Base-by-base conservation (phyloP, 2,329 filamentous ascomycete genomes). In the Chaetomiaceae sp. region DNA sequence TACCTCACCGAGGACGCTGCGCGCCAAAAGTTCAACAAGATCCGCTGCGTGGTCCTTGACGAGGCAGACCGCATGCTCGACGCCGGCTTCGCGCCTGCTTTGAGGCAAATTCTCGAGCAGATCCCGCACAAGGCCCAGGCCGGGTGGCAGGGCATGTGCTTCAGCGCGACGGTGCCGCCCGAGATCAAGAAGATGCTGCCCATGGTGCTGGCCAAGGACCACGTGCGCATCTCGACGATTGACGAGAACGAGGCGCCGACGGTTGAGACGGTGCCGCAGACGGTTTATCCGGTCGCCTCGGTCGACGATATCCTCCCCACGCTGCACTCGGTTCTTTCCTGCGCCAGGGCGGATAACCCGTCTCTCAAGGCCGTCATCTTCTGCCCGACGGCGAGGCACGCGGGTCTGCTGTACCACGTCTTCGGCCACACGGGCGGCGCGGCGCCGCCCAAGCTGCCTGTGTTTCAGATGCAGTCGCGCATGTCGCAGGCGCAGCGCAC, bases 351-450 rank as follows among this genome's bases (percentile, higher is more conserved):
- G 20, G 57, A 66, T 45, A 62, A 66, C 11, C 69, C 72, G 6
- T 76, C 78, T 1, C 91, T 95, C 80, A 95, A 95, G 72, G 88
- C 88, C 27, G 91, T 95, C 61, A 73, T 92, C 33, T 95, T 92
- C 71, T 87, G 87, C 59, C 85, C 85, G 50, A 82, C 80, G 0
- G 79, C 80, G 3, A 74, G 72, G 2, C 71, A 75, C 1, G 78
- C 77, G 4, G 76, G 75, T 37, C 75, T 81, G 44, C 78, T 81
- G 63, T 71, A 73, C 20, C 64, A 73, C 14, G 52, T 81, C 19
- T 71, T 81, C 3, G 67, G 23, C 58, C 62, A 19, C 61, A 73
- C 19, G 8, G 62, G 62, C 25, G 59, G 61, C 20, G 63, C 61
- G 14, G 54, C 59, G 15, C 62, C 70, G 2, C 72, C 69, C 11